Percentiles rank a stretch among this genome's conserved stretches.
These are phyloP conservation scores for Penicillium silybi DNA, from an alignment of 495 filamentous ascomycete genomes.

Conservation along the genomic window DNA sequence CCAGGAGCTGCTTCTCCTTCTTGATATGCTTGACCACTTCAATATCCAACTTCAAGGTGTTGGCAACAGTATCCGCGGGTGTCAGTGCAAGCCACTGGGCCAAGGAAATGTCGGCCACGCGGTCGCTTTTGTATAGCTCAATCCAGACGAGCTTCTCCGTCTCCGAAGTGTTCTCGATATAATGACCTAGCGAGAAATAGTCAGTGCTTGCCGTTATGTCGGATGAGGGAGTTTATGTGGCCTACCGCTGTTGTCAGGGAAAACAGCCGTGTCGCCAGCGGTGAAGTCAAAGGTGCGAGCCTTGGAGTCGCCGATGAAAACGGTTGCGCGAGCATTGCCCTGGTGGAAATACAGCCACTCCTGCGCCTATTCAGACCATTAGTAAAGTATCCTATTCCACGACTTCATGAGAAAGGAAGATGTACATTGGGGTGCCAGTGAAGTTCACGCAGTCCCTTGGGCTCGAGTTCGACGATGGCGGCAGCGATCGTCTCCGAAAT, in stretches of 20 bases:
- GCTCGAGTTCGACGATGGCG: constrained; percentile 56
- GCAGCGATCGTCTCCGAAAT: constrained; percentile 58
- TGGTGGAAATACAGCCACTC: constrained; percentile 67
- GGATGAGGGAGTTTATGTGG: not conserved
- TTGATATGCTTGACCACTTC: constrained; percentile 53
- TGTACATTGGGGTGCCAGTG: constrained; percentile 67
- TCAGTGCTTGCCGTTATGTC: not conserved
- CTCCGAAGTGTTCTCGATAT: constrained; percentile 61
- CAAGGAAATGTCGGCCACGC: constrained; percentile 58
- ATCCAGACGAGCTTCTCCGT: constrained; percentile 60
- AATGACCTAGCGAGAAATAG: constrained; percentile 43
- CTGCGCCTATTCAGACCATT: constrained; percentile 42
- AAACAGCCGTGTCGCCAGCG: constrained; percentile 60
- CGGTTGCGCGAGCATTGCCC: constrained; percentile 55
- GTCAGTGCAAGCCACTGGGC: constrained; percentile 65
- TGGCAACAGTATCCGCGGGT: constrained; percentile 55
- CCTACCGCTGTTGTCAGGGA: constrained; percentile 58
- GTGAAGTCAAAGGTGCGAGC: constrained; percentile 62
- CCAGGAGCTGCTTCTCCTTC: constrained; percentile 60
- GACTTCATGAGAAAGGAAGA: not conserved
- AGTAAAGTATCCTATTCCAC: constrained; percentile 1
- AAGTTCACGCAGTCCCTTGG: constrained; percentile 56
- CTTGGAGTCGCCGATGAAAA: constrained; percentile 55
- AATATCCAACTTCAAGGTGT: constrained; percentile 53
- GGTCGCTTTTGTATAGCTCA: constrained; percentile 62